Conservation (phyloP, 345 rosid genomes). For the Lagerstroemia speciosa region DNA sequence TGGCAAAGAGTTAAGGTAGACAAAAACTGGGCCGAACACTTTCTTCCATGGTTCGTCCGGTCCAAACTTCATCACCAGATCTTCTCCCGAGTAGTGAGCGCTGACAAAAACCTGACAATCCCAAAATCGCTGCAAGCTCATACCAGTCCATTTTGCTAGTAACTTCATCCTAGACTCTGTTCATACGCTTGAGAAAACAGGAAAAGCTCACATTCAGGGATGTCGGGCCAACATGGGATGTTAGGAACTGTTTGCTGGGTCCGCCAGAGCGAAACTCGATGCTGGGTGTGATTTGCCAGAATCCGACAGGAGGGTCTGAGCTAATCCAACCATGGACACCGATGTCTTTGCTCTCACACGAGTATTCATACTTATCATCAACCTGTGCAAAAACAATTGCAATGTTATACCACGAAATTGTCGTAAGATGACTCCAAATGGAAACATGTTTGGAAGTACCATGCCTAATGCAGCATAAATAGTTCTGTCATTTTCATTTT, state of each 20-base stretch:
- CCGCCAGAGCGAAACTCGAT: constrained; percentile 85
- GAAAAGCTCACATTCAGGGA: constrained; percentile 59
- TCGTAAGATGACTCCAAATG: neutral
- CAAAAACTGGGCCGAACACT: constrained; percentile 79
- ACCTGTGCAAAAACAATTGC: constrained; percentile 33
- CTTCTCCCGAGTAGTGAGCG: constrained; percentile 82
- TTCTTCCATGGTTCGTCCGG: constrained; percentile 73
- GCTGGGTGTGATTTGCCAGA: constrained; percentile 98
- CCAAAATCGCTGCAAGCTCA: neutral
- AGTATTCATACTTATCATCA: constrained; percentile 86
- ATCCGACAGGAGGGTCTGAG: constrained; percentile 53
- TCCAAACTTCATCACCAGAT: constrained; percentile 41
- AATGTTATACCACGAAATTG: neutral
- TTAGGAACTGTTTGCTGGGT: constrained; percentile 68
- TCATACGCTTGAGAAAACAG: neutral
- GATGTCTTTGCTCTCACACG: constrained; percentile 53
- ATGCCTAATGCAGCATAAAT: neutral
- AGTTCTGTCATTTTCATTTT: neutral
- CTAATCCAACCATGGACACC: constrained; percentile 88
- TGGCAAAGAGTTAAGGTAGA: constrained; percentile 58
- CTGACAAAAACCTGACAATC: constrained; percentile 63
- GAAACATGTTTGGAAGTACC: no score
- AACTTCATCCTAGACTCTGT: neutral
- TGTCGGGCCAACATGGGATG: constrained; percentile 83
- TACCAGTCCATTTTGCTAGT: neutral